Conservation (phyloP, 345 rosid species). For the Heritiera fomes region DNA sequence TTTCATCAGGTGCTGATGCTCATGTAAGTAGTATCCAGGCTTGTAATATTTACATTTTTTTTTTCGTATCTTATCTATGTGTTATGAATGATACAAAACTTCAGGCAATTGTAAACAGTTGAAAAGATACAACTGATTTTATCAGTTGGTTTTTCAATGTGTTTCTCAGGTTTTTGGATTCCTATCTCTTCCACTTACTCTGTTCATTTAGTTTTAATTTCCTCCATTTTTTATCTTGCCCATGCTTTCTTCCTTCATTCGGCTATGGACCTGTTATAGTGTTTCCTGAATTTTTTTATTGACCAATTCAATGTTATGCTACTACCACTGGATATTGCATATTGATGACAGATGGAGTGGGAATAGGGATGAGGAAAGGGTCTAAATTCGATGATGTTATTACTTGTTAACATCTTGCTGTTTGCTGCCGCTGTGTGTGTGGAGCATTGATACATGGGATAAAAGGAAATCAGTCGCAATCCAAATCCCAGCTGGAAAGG, state of each 20-base stretch:
- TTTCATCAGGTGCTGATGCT: constrained; percentile 54
- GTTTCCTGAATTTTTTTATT: no score
- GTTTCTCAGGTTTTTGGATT: no score
- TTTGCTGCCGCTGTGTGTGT: neutral
- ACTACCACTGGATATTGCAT: neutral
- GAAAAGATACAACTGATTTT: neutral
- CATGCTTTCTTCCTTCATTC: neutral
- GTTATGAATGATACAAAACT: neutral
- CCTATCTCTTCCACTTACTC: no score
- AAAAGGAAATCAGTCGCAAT: no score
- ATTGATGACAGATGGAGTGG: neutral
- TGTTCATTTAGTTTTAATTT: no score
- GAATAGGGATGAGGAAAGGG: neutral
- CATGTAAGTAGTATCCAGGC: constrained; percentile 44
- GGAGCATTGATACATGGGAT: no score
- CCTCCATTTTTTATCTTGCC: no score
- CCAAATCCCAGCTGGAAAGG: no score
- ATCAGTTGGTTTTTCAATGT: neutral
- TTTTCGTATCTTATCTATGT: neutral
- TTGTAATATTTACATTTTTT: neutral
- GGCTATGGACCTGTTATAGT: neutral
- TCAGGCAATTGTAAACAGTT: neutral
- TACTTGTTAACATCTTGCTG: neutral
- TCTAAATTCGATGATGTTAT: neutral
- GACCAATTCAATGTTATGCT: no score